Evolutionary conservation across 2,329 filamentous ascomycete genomes (phyloP), one percentile per base, ranked within the genome.

Genomic region (Colletotrichum euphorbiae): DNA sequence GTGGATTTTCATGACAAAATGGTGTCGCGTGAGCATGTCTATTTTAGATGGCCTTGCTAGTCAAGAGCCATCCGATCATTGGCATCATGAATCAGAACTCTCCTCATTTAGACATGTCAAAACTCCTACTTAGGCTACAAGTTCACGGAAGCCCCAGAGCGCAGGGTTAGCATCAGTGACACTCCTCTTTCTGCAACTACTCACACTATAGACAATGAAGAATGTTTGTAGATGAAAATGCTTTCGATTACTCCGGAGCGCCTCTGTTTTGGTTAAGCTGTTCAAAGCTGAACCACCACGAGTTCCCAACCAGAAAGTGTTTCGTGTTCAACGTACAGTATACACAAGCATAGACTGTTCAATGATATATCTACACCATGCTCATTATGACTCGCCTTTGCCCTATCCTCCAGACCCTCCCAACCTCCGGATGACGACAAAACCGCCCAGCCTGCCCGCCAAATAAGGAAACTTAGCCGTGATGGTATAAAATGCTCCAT

Each of bases 401-500:
- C 43, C 50, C 36, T 52, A 17, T 45, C 40, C 46, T 51, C 63
- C 46, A 42, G 15, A 54, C 31, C 43, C 45, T 33, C 17, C 43
- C 50, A 28, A 24, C 50, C 42, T 46, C 50, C 51, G 43, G 7
- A 33, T 62, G 40, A 51, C 56, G 24, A 59, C 31, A 21, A 50
- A 48, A 28, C 56, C 31, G 19, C 67, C 48, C 43, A 57, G 40
- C 56, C 54, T 59, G 46, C 57, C 61, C 62, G 48, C 54, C 54
- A 45, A 52, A 57, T 40, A 60, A 56, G 38, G n/a, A 68, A 68
- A 67, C 31, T 56, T 48, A 50, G 57, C 51, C 28, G 42, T 62
- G 42, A 54, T 62, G 68, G 69, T 70, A 70, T 71, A 71, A 70
- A 65, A 70, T 71, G 64, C 68, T 69, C 65, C 60, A 70, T 71